These are phyloP conservation scores for Calonectria pseudoreteaudii DNA, from an alignment of 2,329 filamentous ascomycete species.

Conservation along the genomic window DNA sequence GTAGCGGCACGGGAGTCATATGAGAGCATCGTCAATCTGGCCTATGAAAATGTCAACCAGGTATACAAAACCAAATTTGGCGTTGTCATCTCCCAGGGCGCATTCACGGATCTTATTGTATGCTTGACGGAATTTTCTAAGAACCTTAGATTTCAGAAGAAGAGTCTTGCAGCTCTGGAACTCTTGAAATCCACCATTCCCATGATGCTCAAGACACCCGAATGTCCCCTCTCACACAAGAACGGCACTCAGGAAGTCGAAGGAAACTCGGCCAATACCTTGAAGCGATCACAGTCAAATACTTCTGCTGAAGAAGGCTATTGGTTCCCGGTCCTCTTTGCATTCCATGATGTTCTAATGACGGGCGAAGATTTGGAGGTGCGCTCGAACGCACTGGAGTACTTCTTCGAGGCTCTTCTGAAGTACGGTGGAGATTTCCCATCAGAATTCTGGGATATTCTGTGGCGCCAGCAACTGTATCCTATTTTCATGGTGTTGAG, in stretches of 20 bases:
- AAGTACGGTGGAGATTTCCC: constrained; percentile 93
- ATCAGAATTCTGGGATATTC: constrained; percentile 95
- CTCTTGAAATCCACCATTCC: constrained; percentile 92
- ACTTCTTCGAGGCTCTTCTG: constrained; percentile 94
- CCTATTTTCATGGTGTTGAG: constrained; percentile 99
- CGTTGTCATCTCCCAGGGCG: constrained; percentile 94
- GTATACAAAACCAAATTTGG: constrained; percentile 97
- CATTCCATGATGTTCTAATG: constrained; percentile 99
- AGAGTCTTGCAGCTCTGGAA: constrained; percentile 95
- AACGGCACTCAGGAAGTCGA: constrained; percentile 58
- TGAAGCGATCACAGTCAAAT: constrained; percentile 71
- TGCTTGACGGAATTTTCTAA: constrained; percentile 99
- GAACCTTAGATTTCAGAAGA: constrained; percentile 98
- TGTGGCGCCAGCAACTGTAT: constrained; percentile 96
- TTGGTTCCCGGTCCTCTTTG: constrained; percentile 98
- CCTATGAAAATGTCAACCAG: constrained; percentile 95
- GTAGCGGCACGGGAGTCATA: constrained; percentile 93
- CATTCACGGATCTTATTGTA: constrained; percentile 95
- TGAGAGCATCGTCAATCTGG: constrained; percentile 95
- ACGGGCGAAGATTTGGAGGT: constrained; percentile 98
- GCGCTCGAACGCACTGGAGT: constrained; percentile 88
- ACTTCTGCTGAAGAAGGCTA: constrained; percentile 97
- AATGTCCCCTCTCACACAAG: constrained; percentile 87
- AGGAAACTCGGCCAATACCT: constrained; percentile 56
- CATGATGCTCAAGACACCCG: constrained; percentile 94